Evolutionary conservation across 495 filamentous ascomycete genomes (phyloP).

Genomic region (Penicillium angulare): DNA sequence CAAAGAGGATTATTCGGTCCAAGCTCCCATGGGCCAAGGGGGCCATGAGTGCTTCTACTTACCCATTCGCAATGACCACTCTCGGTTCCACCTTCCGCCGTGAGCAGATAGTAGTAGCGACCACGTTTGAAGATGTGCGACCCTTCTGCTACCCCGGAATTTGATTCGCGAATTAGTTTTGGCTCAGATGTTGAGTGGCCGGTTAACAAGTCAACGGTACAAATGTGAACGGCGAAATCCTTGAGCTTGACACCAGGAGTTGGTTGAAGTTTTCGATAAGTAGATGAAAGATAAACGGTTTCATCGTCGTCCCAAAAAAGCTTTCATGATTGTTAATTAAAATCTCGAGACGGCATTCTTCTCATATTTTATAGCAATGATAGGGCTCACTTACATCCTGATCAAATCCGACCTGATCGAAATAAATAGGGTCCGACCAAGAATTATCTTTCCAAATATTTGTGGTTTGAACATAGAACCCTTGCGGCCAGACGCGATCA

Average conservation of each 20-base stretch:
- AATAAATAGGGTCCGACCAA: constrained; percentile 50
- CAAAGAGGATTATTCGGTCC: constrained; percentile 38
- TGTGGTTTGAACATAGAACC: constrained; percentile 46
- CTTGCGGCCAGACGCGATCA: constrained; percentile 44
- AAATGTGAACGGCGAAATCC: constrained; percentile 42
- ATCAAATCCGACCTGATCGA: constrained; percentile 48
- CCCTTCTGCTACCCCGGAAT: constrained; percentile 56
- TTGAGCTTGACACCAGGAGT: constrained; percentile 26
- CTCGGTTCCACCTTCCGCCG: constrained; percentile 64
- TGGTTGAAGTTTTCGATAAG: constrained; percentile 31
- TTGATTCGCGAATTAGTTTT: constrained; percentile 54
- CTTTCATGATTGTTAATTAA: constrained; percentile 11
- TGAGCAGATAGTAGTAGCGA: constrained; percentile 66
- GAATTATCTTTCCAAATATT: constrained; percentile 46
- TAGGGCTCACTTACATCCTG: constrained; percentile 42
- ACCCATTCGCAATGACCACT: constrained; percentile 53
- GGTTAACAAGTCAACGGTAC: constrained; percentile 35
- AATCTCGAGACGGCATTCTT: background rate
- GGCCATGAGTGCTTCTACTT: constrained; percentile 36
- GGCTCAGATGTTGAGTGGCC: constrained; percentile 35
- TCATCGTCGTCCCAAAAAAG: constrained; percentile 44
- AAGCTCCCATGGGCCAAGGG: constrained; percentile 55
- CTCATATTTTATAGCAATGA: too few species aligned
- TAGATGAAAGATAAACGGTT: constrained; percentile 38
- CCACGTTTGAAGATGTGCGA: constrained; percentile 65